These are phyloP conservation scores for Kernera saxatilis DNA, from an alignment of 345 rosid genomes.

Conservation along the genomic window DNA sequence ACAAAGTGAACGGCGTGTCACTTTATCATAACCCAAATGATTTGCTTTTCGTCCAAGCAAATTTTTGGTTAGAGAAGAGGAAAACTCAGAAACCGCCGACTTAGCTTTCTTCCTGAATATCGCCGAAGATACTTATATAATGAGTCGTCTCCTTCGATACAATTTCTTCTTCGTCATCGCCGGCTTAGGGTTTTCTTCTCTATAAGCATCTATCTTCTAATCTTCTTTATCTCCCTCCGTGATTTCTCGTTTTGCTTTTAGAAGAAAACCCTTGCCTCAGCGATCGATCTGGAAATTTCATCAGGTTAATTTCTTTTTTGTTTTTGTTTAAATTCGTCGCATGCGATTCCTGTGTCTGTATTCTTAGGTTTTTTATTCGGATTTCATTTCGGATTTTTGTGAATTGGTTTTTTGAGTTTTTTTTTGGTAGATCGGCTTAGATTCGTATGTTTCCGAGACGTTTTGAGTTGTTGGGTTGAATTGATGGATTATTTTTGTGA, in stretches of 20 bases:
- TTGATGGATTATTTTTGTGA: background rate
- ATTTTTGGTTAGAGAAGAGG: conserved; percentile 10
- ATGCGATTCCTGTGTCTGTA: background rate
- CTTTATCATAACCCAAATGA: background rate
- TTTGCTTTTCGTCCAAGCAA: conserved; percentile 38
- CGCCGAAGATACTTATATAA: conserved; percentile 19
- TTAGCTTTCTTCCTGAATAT: conserved; percentile 10
- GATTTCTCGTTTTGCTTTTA: background rate
- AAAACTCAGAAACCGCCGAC: conserved; percentile 31
- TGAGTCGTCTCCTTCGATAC: conserved; percentile 10
- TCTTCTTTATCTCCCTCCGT: background rate
- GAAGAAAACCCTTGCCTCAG: conserved; percentile 28
- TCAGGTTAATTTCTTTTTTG: background rate
- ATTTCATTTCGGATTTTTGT: background rate
- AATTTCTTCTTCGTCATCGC: conserved; percentile 33
- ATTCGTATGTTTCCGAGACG: conserved; percentile 12
- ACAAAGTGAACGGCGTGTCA: background rate
- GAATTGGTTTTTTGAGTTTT: background rate
- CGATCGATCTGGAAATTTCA: conserved; percentile 32
- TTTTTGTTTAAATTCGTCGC: background rate
- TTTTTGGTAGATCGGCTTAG: conserved; percentile 28
- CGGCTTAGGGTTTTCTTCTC: conserved; percentile 37
- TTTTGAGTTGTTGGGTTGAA: background rate
- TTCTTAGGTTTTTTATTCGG: background rate
- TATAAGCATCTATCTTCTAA: conserved; percentile 2